Evolutionary conservation across 2,329 filamentous ascomycete genomes (phyloP), one percentile per base, ranked within the genome.

Genomic region (Didymellaceae sp.): DNA sequence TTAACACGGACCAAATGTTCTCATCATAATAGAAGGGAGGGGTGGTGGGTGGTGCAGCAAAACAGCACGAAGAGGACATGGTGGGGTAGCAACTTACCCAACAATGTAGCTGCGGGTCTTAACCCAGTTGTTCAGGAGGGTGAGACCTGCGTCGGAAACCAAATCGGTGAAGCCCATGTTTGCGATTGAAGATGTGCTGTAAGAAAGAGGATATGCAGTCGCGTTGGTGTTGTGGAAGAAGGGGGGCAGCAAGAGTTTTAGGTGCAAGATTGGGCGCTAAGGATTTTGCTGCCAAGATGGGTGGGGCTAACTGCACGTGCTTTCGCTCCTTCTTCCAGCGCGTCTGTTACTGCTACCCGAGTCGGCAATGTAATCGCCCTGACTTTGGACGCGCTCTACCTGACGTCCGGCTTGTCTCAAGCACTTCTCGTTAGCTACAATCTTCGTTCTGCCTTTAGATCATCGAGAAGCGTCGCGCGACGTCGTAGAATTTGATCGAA

Each of bases 1-100:
- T 90, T 86, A 93, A 94, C 89, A 93, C 89, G 89, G 90, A 93
- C 90, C 88, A 92, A 92, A 86, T 81, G 81, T 82, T 88, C 82
- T 92, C 89, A 91, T 92, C 89, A 88, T 82, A 66, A 74, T 75
- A 60, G 59, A 73, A 25, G 74, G 63, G 60, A 40, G 38, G 61
- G 58, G 57, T 53, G 52, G 62, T 58, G 57, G n/a, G 58, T 59
- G 58, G 48, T 54, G 54, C 37, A 33, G 55, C 62, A 50, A 61
- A 54, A 53, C 55, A 48, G 54, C 35, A 35, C 51, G 42, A 44
- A 34, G 40, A 41, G 52, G 46, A 7, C 47, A 55, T 59, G 54
- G 68, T 61, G 62, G 61, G 66, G 66, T 61, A 61, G 61, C 58
- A 60, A 85, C 89, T 74, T 87, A 92, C 89, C 89, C 89, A 78